Evolutionary conservation across 2,329 filamentous ascomycete species (phyloP).

Genomic region (Aspergillus vadensis): DNA sequence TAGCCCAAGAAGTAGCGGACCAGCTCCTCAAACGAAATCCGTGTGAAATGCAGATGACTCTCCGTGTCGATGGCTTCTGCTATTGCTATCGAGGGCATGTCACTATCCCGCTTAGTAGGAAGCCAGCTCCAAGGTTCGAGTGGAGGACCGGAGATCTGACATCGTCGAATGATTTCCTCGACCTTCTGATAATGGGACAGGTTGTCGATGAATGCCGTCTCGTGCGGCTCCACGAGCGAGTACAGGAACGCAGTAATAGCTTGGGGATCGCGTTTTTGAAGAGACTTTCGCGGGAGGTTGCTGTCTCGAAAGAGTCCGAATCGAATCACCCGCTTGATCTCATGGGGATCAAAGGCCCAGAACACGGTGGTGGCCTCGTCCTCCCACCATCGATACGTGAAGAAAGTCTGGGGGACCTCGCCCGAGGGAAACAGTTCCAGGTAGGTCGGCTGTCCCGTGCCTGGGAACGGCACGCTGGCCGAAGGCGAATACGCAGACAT

Average conservation of each 20-base stretch:
- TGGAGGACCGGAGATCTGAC: slow-evolving; percentile 25
- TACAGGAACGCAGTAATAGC: slow-evolving; percentile 38
- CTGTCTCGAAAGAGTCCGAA: slow-evolving; percentile 41
- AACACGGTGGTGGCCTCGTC: slow-evolving; percentile 42
- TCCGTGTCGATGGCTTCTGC: slow-evolving; percentile 41
- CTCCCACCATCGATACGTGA: slow-evolving; percentile 45
- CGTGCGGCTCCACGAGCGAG: slow-evolving; percentile 31
- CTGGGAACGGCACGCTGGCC: slow-evolving; percentile 9
- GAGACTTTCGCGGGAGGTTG: slow-evolving; percentile 36
- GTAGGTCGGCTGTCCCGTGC: slow-evolving; percentile 27
- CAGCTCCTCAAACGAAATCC: slow-evolving; percentile 43
- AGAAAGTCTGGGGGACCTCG: slow-evolving; percentile 37
- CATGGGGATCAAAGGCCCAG: slow-evolving; percentile 41
- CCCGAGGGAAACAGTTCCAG: slow-evolving; percentile 33
- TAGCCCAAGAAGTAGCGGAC: slow-evolving; percentile 44
- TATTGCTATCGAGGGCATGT: slow-evolving; percentile 27
- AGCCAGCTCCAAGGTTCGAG: slow-evolving; percentile 41
- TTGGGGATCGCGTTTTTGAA: slow-evolving; percentile 36
- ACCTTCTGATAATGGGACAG: slow-evolving; percentile 43
- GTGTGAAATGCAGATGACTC: slow-evolving; percentile 43
- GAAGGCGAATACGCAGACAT: slow-evolving; percentile 19
- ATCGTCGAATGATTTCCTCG: slow-evolving; percentile 42
- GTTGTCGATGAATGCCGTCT: slow-evolving; percentile 28
- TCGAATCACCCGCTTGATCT: slow-evolving; percentile 41
- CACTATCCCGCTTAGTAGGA: slow-evolving; percentile 27